phyloP scores from a whole-genome alignment of 805 yeast genomes.

The Isabelozyma gotoi region DNA sequence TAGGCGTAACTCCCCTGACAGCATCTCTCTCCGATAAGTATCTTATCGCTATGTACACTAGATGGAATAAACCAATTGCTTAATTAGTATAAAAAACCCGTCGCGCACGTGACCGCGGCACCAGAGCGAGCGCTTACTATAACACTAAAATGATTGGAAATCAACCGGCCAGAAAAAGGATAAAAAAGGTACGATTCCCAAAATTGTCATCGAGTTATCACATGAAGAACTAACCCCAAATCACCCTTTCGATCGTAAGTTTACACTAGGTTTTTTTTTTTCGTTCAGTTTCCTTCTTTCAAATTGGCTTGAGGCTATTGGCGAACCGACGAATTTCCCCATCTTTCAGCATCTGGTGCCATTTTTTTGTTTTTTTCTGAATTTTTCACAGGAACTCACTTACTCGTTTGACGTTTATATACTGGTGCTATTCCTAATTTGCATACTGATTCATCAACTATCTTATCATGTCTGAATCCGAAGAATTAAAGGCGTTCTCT shows the following conservation, averaged over 20 bases:
- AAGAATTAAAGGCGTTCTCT: constrained; percentile 46
- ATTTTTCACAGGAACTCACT: no score
- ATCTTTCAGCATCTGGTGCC: no score
- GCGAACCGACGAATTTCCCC: no score
- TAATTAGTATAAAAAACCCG: not conserved
- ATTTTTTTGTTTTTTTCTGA: no score
- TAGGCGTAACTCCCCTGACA: constrained; percentile 7
- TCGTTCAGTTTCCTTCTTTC: no score
- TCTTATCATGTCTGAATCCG: constrained; percentile 1
- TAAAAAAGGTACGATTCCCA: not conserved
- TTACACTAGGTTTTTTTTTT: not conserved
- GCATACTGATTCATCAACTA: not conserved
- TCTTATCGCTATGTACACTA: not conserved
- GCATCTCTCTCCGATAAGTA: constrained; percentile 1
- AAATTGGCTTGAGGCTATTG: no score
- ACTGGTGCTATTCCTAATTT: no score
- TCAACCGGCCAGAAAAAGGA: not conserved
- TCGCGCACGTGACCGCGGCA: not conserved
- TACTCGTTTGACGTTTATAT: no score
- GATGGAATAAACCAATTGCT: not conserved
- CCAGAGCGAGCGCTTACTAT: not conserved
- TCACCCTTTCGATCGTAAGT: not conserved
- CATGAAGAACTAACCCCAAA: not conserved
- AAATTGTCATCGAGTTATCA: not conserved
- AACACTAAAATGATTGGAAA: not conserved